Percentiles rank a stretch among this genome's conserved stretches.
Evolutionary conservation across 805 yeast species (phyloP).

Genomic region (Schwanniomyces vanrijiae): DNA sequence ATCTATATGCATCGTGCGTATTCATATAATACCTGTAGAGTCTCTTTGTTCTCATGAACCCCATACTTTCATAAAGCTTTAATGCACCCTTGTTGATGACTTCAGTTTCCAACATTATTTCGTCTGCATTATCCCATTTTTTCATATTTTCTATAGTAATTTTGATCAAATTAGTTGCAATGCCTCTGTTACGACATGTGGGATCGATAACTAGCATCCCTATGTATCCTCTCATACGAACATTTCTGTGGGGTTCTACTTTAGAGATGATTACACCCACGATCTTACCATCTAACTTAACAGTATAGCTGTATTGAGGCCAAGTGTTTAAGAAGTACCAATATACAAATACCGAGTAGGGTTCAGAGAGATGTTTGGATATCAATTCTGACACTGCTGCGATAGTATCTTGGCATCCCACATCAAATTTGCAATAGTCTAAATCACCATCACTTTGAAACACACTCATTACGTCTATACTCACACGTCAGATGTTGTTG

Average conservation of each 20-base stretch:
- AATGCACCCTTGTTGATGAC: conserved; percentile 75
- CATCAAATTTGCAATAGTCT: conserved; percentile 23
- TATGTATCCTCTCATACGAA: conserved; percentile 82
- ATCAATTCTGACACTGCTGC: conserved; percentile 56
- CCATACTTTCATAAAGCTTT: conserved; percentile 68
- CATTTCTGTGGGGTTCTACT: conserved; percentile 71
- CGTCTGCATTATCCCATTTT: conserved; percentile 67
- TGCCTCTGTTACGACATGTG: conserved; percentile 70
- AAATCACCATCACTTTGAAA: conserved; percentile 16
- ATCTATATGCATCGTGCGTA: conserved; percentile 88
- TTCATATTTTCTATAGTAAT: conserved; percentile 65
- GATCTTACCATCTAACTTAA: conserved; percentile 43
- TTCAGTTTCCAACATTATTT: conserved; percentile 91
- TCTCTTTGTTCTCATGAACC: conserved; percentile 72
- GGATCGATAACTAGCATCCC: conserved; percentile 93
- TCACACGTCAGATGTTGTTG: neutral
- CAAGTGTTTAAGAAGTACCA: conserved; percentile 85
- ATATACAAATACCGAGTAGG: conserved; percentile 91
- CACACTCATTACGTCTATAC: conserved; percentile 5
- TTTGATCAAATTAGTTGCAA: conserved; percentile 72
- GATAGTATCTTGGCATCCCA: conserved; percentile 39
- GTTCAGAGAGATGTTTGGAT: conserved; percentile 80
- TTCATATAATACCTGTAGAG: conserved; percentile 85
- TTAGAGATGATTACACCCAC: conserved; percentile 89
- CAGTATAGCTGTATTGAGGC: conserved; percentile 81